Conservation (phyloP, 768 basidiomycete genomes). For the Russula ochroleuca region DNA sequence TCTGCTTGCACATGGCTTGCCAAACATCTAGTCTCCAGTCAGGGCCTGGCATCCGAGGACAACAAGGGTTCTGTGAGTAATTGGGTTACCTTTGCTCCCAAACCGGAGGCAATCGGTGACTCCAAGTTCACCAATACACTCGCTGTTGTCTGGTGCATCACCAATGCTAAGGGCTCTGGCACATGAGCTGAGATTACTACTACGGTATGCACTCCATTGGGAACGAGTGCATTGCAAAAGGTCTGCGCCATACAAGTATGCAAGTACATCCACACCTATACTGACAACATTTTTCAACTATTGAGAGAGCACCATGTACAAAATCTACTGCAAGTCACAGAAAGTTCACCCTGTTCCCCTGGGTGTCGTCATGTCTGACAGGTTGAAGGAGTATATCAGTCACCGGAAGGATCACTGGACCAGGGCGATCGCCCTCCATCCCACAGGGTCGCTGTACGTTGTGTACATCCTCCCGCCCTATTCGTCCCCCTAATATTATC, state of each 20-base stretch:
- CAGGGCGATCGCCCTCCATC: constrained; percentile 76
- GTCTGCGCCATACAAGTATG: constrained; percentile 37
- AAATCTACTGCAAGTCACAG: constrained; percentile 83
- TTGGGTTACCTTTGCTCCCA: constrained; percentile 43
- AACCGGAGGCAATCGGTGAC: constrained; percentile 37
- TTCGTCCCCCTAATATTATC: constrained; percentile 5
- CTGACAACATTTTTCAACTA: constrained; percentile 44
- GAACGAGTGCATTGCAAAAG: constrained; percentile 96
- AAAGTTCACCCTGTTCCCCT: constrained; percentile 91
- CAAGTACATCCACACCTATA: not conserved
- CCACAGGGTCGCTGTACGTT: constrained; percentile 94
- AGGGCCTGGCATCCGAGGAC: constrained; percentile 31
- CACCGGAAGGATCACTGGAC: constrained; percentile 68
- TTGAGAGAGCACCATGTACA: constrained; percentile 78
- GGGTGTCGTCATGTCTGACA: constrained; percentile 66
- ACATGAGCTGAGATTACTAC: constrained; percentile 4
- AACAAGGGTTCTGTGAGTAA: constrained; percentile 42
- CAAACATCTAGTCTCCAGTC: constrained; percentile 47
- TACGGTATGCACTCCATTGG: constrained; percentile 97
- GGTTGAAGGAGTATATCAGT: constrained; percentile 69
- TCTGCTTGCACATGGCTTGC: constrained; percentile 90
- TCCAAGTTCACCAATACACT: constrained; percentile 42
- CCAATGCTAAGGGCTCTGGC: not conserved
- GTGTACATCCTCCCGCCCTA: not conserved
- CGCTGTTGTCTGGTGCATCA: constrained; percentile 66